Percentiles rank a stretch among this genome's conserved stretches.
Conservation (phyloP, 2,329 filamentous ascomycete genomes). For the Pseudopithomyces maydicus region DNA sequence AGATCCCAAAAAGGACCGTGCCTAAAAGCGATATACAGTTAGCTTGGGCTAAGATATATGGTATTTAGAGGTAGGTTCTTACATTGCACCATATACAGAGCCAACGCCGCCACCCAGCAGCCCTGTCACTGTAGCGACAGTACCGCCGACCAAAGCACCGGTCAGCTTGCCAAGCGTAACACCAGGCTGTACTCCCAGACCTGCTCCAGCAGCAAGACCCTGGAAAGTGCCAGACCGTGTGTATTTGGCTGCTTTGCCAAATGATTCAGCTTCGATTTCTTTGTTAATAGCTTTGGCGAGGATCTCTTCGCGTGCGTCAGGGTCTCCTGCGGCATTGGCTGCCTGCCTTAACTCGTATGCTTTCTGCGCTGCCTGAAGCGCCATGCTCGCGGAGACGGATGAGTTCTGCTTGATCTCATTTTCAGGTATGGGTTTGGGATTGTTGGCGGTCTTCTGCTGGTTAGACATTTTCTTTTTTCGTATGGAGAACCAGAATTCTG, state of each 20-base stretch:
- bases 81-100: slow-evolving; percentile 42
- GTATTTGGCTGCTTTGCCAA: slow-evolving; percentile 49
- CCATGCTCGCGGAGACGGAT: slow-evolving; percentile 43
- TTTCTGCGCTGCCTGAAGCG: slow-evolving; percentile 43
- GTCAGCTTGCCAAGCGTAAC: slow-evolving; percentile 43
- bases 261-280: slow-evolving; percentile 48
- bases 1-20: slow-evolving; percentile 43
- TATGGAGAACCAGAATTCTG: not conserved
- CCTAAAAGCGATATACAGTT: too few species aligned
- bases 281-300: slow-evolving; percentile 48
- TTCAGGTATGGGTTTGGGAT: slow-evolving; percentile 29
- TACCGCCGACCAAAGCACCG: slow-evolving; percentile 42
- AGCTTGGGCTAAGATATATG: too few species aligned
- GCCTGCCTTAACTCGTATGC: slow-evolving; percentile 48
- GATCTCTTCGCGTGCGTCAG: slow-evolving; percentile 45
- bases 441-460: not conserved
- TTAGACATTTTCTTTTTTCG: not conserved
- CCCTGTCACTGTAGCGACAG: slow-evolving; percentile 39
- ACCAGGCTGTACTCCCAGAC: slow-evolving; percentile 43
- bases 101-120: slow-evolving; percentile 43
- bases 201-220: slow-evolving; percentile 46
- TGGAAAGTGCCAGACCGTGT: slow-evolving; percentile 47
- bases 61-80: too few species aligned
- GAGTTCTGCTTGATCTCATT: slow-evolving; percentile 47
- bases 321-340: slow-evolving; percentile 45